A percentile compares a stretch with the other conserved stretches of the same genome.
Evolutionary conservation across 2,329 filamentous ascomycete genomes (phyloP).

Genomic region (Niveomyces coronatus): DNA sequence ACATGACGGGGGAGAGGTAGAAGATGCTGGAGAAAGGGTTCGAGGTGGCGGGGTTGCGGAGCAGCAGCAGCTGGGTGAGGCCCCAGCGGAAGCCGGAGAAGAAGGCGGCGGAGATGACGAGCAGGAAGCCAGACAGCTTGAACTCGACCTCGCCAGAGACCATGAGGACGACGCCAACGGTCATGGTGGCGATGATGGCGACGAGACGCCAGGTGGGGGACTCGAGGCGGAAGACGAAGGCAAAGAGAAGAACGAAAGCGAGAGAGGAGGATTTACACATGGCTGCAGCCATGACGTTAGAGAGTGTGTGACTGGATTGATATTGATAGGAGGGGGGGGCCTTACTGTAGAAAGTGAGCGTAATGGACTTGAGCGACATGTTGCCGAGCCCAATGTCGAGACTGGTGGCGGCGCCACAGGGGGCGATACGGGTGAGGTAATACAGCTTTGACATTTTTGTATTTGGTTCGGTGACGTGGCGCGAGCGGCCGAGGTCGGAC

Average conservation of each 20-base stretch:
- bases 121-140: conserved; percentile 71
- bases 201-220: conserved; percentile 77
- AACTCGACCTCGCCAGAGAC: conserved; percentile 92
- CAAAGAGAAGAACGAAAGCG: conserved; percentile 90
- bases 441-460: conserved; percentile 79
- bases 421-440: conserved; percentile 83
- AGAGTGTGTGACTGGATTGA: conserved; percentile 14
- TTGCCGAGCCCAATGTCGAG: conserved; percentile 95
- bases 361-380: conserved; percentile 91
- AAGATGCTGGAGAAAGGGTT: conserved; percentile 97
- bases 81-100: conserved; percentile 97
- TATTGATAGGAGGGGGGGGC: conserved; percentile 12
- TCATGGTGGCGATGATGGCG: conserved; percentile 85
- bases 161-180: conserved; percentile 91
- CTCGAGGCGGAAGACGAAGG: conserved; percentile 88
- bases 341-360: conserved; percentile 87
- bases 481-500: conserved; percentile 39
- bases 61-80: conserved; percentile 92
- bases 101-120: conserved; percentile 88
- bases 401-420: conserved; percentile 85
- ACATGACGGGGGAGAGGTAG: conserved; percentile 97
- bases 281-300: too few relatives aligned
- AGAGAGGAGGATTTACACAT: conserved; percentile 99
- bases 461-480: conserved; percentile 43
- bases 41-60: conserved; percentile 86